Conservation (phyloP, 371 early-diverging fungal genomes). For the Syncephalastrum sp. region DNA sequence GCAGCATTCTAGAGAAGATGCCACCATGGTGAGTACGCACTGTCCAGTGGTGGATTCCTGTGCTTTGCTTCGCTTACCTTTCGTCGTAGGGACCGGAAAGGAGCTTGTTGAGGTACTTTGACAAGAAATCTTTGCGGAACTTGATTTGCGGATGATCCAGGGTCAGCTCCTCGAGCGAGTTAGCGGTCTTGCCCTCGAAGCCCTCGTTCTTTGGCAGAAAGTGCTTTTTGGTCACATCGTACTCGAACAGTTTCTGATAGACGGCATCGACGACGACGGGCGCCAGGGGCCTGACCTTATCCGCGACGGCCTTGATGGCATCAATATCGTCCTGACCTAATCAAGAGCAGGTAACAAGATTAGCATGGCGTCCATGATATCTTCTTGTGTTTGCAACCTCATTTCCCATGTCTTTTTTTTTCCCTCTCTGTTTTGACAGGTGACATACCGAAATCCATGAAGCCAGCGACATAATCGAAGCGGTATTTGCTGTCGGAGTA, state of each 20-base stretch:
- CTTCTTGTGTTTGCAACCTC: too few relatives aligned
- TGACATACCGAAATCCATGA: conserved; percentile 63
- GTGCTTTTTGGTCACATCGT: conserved; percentile 63
- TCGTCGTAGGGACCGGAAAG: conserved; percentile 76
- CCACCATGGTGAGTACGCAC: too few relatives aligned
- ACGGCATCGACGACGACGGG: conserved; percentile 81
- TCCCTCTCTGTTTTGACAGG: neutral
- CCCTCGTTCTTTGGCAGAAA: conserved; percentile 73
- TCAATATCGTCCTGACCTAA: conserved; percentile 40
- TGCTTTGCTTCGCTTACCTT: conserved; percentile 4
- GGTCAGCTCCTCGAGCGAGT: conserved; percentile 46
- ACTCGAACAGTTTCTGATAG: conserved; percentile 60
- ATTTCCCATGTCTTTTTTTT: too few relatives aligned
- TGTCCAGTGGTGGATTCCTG: too few relatives aligned
- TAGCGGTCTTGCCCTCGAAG: conserved; percentile 49
- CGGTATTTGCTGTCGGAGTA: conserved; percentile 74
- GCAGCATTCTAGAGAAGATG: conserved; percentile 37
- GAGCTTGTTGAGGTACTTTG: conserved; percentile 71
- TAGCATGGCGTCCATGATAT: too few relatives aligned
- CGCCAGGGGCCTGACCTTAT: conserved; percentile 65
- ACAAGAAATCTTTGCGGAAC: conserved; percentile 79
- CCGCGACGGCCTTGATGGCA: conserved; percentile 67
- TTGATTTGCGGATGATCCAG: conserved; percentile 72
- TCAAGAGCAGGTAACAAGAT: neutral
- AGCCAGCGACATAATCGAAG: conserved; percentile 67